Base-by-base conservation (phyloP, 495 filamentous ascomycete genomes). In the Aspergillus nanangensis region DNA sequence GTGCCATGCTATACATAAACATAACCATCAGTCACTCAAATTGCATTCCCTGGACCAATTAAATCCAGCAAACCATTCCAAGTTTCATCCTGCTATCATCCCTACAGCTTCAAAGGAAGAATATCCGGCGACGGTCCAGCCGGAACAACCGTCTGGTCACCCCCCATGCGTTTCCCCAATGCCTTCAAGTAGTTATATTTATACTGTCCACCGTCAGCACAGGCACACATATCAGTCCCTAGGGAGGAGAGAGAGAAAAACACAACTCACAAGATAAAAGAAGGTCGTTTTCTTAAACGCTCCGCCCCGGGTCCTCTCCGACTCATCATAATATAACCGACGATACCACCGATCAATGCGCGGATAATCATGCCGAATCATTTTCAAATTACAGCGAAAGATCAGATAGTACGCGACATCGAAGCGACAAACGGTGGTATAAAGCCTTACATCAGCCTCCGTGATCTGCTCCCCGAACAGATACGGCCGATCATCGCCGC, bases 361-460 rank as follows among this genome's bases (percentile, higher is more conserved):
- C 10, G 87, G 87, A 60, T 89, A 91, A 48, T 82, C 84, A 48
- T 74, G 69, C 23, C 83, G 67, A 45, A 89, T 84, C 69, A 85
- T 82, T 47, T 78, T 79, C 38, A 88, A 32, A 58, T 87, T 88
- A 58, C 82, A 84, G 55, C 75, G 76, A 69, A 87, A 87, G 60
- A 86, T 81, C 44, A 81, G 69, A 60, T 87, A 87, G 42, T 80
- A 81, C 13, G 77, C 77, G 21, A 79, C 76, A 59, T 89, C 83
- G 50, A 87, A 87, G 21, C 85, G 72, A 31, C 79, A 72, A 24
- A 85, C 71, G 0, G 84, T 86, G 22, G 80, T 75, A 53, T 80
- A 85, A 34, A 86, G 58, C 22, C 84, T 53, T 41, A 87, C 69
- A 57, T 89, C 84, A 0, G 82, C 79, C 56, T 88, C 84, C 3